Base-by-base conservation (phyloP, 2,329 filamentous ascomycete genomes). In the Endocalyx cinctus region DNA sequence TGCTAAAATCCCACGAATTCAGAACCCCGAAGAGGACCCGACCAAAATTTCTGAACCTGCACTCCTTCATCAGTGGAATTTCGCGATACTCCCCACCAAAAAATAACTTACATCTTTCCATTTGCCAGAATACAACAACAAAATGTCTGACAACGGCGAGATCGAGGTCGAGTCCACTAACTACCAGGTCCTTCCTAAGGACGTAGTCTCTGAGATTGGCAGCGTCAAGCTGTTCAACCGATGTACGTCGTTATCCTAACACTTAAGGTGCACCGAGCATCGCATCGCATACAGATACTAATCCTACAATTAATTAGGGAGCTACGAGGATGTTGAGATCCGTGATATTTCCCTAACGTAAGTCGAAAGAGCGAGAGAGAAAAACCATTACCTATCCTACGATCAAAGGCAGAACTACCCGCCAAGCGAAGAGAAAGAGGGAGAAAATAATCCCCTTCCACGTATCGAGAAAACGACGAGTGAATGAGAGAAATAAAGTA, bases 331-430 rank as follows among this genome's bases (percentile, higher is more conserved):
- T 82, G 90, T 98, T 64, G 92, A 98, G 80, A 92, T 98, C 72
- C 84, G 90, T 70, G 92, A 98, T 69, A 97, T 98, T 75, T 98
- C 92, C 62, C 79, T 98, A 76, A 97, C 90, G 92, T 98, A 94
- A 76, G 87, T 67, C 58, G 38, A n/a, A n/a, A n/a, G n/a, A n/a
- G n/a, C n/a, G n/a, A n/a, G n/a, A n/a, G n/a, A n/a, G n/a, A n/a
- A n/a, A n/a, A n/a, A n/a, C n/a, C n/a, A n/a, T n/a, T n/a, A n/a
- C n/a, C n/a, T n/a, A n/a, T n/a, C 20, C 20, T 23, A 23, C 20
- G 15, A 29, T 8, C 5, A 10, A n/a, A 29, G 15, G 20, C n/a
- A 17, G 27, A 17, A 29, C 14, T 20, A 16, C 15, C 27, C 38
- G 41, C 43, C n/a, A n/a, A n/a, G n/a, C n/a, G n/a, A n/a, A n/a